Percentiles rank a stretch among this genome's conserved stretches.
These are phyloP conservation scores for Cladosporium sp. DNA, from an alignment of 2,329 filamentous ascomycete genomes.

Conservation along the genomic window DNA sequence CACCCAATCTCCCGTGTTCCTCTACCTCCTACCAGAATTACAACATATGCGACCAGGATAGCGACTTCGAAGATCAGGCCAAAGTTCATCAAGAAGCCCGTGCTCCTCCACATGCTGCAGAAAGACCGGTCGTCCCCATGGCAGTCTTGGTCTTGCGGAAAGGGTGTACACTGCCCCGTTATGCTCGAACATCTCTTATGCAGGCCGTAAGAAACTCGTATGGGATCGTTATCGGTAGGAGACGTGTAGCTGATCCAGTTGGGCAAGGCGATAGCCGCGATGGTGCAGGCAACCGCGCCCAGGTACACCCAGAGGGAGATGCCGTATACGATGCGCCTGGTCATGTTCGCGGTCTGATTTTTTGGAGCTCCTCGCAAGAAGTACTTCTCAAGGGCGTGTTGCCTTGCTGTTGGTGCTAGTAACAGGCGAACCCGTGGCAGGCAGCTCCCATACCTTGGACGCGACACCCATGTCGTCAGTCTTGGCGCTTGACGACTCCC, in stretches of 20 bases:
- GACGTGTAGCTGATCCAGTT: conserved; percentile 59
- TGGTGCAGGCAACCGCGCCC: conserved; percentile 61
- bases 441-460: too few relatives aligned
- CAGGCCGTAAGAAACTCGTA: conserved; percentile 66
- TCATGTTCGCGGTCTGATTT: conserved; percentile 32
- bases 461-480: too few relatives aligned
- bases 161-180: conserved; percentile 56
- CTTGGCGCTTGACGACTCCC: background rate
- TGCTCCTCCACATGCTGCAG: conserved; percentile 85
- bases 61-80: conserved; percentile 75
- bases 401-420: too few relatives aligned
- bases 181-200: conserved; percentile 73
- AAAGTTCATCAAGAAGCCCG: conserved; percentile 83
- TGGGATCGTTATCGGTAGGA: conserved; percentile 38
- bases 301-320: conserved; percentile 43
- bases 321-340: conserved; percentile 43
- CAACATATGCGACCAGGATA: conserved; percentile 69
- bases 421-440: too few relatives aligned
- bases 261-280: conserved; percentile 62
- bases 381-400: too few relatives aligned
- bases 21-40: conserved; percentile 73
- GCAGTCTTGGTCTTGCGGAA: conserved; percentile 65
- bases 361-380: too few relatives aligned
- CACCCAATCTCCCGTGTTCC: conserved; percentile 75
- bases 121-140: conserved; percentile 63